phyloP scores from a whole-genome alignment of 2,329 filamentous ascomycete species.

The Ophiostoma sp. region DNA sequence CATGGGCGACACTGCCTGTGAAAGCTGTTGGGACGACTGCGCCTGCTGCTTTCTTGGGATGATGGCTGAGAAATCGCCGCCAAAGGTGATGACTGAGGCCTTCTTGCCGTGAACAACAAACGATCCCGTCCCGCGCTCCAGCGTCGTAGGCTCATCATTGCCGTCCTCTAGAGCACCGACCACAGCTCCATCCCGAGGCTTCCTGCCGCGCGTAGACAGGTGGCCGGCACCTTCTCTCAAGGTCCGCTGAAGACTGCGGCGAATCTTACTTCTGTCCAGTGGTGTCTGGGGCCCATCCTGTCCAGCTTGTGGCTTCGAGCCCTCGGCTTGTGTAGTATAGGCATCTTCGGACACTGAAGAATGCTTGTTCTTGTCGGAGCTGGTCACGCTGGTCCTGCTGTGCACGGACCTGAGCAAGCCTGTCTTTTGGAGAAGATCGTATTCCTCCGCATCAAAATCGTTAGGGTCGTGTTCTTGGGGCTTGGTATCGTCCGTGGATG shows the following conservation, averaged over 20 bases:
- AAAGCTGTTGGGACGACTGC: slow-evolving; percentile 19
- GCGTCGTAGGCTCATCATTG: slow-evolving; percentile 54
- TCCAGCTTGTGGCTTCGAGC: slow-evolving; percentile 10
- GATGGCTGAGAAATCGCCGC: slow-evolving; percentile 73
- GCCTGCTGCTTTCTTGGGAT: slow-evolving; percentile 45
- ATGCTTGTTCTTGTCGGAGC: slow-evolving; percentile 16
- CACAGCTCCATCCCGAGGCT: slow-evolving; percentile 56
- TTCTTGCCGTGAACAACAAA: slow-evolving; percentile 98
- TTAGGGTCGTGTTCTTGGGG: slow-evolving; percentile 27
- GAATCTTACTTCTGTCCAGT: slow-evolving; percentile 60
- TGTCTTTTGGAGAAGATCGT: slow-evolving; percentile 60
- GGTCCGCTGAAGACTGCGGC: slow-evolving; percentile 83
- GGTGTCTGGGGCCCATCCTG: slow-evolving; percentile 27
- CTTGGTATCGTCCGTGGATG: slow-evolving; percentile 27
- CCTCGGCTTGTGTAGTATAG: not conserved
- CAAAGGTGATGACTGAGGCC: slow-evolving; percentile 93
- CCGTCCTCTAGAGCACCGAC: slow-evolving; percentile 14
- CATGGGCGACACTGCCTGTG: slow-evolving; percentile 32
- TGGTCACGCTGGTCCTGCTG: not conserved
- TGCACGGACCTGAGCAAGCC: slow-evolving; percentile 51
- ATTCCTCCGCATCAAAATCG: slow-evolving; percentile 61
- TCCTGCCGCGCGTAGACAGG: slow-evolving; percentile 64
- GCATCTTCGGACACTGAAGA: not conserved
- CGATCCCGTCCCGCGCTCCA: slow-evolving; percentile 74
- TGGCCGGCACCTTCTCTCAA: slow-evolving; percentile 71